Percentiles rank a stretch among this genome's conserved stretches.
Evolutionary conservation across 2,329 filamentous ascomycete genomes (phyloP).

Genomic region (Talaromyces sp.): DNA sequence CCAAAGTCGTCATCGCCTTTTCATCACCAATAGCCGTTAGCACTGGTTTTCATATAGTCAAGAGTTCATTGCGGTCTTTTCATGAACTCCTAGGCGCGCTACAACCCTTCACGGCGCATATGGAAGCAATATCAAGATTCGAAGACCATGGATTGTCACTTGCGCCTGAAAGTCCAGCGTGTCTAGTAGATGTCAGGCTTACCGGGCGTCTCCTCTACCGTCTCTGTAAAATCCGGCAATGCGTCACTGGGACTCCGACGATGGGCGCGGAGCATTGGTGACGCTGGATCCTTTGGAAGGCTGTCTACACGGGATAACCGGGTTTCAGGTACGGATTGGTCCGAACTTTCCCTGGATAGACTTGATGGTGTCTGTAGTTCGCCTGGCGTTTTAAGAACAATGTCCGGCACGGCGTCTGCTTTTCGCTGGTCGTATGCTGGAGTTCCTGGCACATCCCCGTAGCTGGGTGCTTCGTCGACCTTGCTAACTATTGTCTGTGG

Average conservation of each 20-base stretch:
- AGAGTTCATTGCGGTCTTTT: constrained; percentile 1
- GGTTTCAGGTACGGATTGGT: constrained; percentile 38
- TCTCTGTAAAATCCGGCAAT: constrained; percentile 39
- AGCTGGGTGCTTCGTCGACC: constrained; percentile 54
- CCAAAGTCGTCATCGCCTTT: constrained; percentile 63
- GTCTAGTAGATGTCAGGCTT: constrained; percentile 38
- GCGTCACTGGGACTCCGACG: constrained; percentile 39
- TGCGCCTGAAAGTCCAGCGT: constrained; percentile 41
- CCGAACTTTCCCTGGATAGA: constrained; percentile 17
- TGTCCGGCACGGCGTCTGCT: constrained; percentile 57
- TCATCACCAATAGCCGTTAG: constrained; percentile 51
- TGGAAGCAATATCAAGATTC: constrained; percentile 49
- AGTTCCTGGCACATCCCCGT: constrained; percentile 61
- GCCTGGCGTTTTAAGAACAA: constrained; percentile 48
- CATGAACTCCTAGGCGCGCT: constrained; percentile 15
- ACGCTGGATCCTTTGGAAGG: constrained; percentile 26
- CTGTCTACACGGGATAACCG: constrained; percentile 41
- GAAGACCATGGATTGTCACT: constrained; percentile 61
- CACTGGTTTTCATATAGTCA: constrained; percentile 14
- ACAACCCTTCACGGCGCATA: constrained; percentile 38
- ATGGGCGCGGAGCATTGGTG: constrained; percentile 34
- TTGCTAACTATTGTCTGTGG: constrained; percentile 60
- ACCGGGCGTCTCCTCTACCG: constrained; percentile 50
- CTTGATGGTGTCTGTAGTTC: constrained; percentile 24
- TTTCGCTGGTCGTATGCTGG: constrained; percentile 52